These are phyloP conservation scores for Strobilomyces echinocephalus DNA, from an alignment of 768 basidiomycete genomes.

Conservation along the genomic window DNA sequence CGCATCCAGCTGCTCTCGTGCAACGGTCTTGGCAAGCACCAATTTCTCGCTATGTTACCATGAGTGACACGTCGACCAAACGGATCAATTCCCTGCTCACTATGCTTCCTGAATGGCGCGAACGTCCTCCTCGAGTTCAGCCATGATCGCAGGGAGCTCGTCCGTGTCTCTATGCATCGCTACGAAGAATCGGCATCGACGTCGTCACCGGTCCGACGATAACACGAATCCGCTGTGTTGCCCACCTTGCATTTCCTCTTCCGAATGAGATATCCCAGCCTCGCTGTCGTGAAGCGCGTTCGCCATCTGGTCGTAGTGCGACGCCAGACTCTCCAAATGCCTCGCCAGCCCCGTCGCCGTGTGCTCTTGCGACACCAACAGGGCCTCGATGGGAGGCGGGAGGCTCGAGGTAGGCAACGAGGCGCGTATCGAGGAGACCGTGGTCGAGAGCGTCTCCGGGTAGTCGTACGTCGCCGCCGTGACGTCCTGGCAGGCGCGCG, in stretches of 20 bases:
- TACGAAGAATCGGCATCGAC: slow-evolving; percentile 23
- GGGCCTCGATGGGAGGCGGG: slow-evolving; percentile 41
- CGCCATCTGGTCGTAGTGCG: slow-evolving; percentile 77
- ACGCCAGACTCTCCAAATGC: slow-evolving; percentile 64
- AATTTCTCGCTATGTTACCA: slow-evolving; percentile 47
- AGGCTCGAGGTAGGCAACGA: slow-evolving; percentile 41
- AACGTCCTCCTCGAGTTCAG: slow-evolving; percentile 61
- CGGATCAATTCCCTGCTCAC: slow-evolving; percentile 38
- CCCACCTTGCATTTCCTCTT: slow-evolving; percentile 67
- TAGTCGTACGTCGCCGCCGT: slow-evolving; percentile 62
- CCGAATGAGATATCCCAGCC: slow-evolving; percentile 58
- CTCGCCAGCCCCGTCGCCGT: slow-evolving; percentile 64
- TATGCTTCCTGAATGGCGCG: slow-evolving; percentile 49
- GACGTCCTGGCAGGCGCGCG: slow-evolving; percentile 48
- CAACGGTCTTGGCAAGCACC: slow-evolving; percentile 36
- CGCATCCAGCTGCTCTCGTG: slow-evolving; percentile 45
- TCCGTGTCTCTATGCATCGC: slow-evolving; percentile 81
- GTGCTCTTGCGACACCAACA: slow-evolving; percentile 45
- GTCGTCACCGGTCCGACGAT: not conserved
- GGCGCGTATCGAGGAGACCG: slow-evolving; percentile 52
- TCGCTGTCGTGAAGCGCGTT: slow-evolving; percentile 62
- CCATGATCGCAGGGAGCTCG: slow-evolving; percentile 70
- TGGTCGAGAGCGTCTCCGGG: slow-evolving; percentile 54
- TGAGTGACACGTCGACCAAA: not conserved
- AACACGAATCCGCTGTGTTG: not conserved